A percentile compares a stretch with the other conserved stretches of the same genome.
These are phyloP conservation scores for Entomortierella beljakovae DNA, from an alignment of 192 early-diverging fungal genomes.

Conservation along the genomic window DNA sequence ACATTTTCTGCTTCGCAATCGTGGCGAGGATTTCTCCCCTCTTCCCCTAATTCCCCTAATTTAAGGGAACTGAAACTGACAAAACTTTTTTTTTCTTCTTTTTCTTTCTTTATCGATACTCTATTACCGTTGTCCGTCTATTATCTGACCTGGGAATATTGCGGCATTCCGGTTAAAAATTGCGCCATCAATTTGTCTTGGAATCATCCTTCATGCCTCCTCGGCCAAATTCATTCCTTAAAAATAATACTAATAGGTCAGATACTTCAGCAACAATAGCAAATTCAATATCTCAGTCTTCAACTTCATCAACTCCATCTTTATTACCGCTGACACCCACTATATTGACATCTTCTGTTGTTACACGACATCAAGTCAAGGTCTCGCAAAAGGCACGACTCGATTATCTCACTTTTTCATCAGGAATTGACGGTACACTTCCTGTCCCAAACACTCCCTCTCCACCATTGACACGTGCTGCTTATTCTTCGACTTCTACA, in stretches of 20 bases:
- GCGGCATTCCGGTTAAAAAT: conserved; percentile 30
- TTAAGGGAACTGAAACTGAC: background rate
- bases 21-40: background rate
- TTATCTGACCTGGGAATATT: conserved; percentile 30
- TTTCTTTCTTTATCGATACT: conserved; percentile 1
- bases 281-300: conserved; percentile 2
- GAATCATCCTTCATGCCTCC: conserved; percentile 42
- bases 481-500: conserved; percentile 5
- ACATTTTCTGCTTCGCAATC: background rate
- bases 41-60: background rate
- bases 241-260: conserved; percentile 13
- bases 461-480: background rate
- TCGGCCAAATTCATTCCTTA: conserved; percentile 30
- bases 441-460: background rate
- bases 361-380: conserved; percentile 39
- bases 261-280: conserved; percentile 1
- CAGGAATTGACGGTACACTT: conserved; percentile 41
- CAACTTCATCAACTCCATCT: background rate
- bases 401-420: conserved; percentile 38
- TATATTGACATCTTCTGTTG: conserved; percentile 23
- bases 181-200: conserved; percentile 13
- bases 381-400: conserved; percentile 30
- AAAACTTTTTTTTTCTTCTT: background rate
- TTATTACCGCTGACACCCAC: background rate
- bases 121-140: conserved; percentile 1